Conservation (phyloP, 768 basidiomycete genomes). For the Calocybe cyanea region DNA sequence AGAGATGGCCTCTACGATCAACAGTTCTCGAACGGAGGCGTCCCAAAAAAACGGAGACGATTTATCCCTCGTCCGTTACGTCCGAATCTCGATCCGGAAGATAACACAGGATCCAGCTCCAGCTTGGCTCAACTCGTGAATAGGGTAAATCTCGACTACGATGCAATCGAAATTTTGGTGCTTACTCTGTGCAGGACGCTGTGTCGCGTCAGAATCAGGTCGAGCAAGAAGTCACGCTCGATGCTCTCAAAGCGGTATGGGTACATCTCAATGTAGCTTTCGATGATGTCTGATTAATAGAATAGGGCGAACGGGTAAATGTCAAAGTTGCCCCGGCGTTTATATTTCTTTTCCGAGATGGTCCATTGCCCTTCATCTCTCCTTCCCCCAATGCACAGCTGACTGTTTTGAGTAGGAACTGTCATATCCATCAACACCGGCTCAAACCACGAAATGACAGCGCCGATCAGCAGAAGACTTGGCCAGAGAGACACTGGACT, state of each 20-base stretch:
- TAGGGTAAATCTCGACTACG: background rate
- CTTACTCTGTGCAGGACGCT: slow-evolving; percentile 10
- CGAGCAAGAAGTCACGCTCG: slow-evolving; percentile 14
- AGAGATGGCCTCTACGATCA: slow-evolving; percentile 2
- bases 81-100: slow-evolving; percentile 15
- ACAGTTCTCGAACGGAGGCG: slow-evolving; percentile 3
- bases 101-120: slow-evolving; percentile 5
- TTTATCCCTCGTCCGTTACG: slow-evolving; percentile 1
- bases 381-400: background rate
- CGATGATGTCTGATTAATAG: background rate
- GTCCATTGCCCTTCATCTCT: slow-evolving; percentile 20
- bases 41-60: slow-evolving; percentile 10
- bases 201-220: slow-evolving; percentile 10
- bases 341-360: slow-evolving; percentile 62
- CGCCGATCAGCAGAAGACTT: slow-evolving; percentile 55
- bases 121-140: slow-evolving; percentile 13
- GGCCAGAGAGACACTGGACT: slow-evolving; percentile 56
- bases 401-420: slow-evolving; percentile 34
- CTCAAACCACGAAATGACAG: slow-evolving; percentile 41
- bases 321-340: slow-evolving; percentile 58
- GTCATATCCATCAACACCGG: slow-evolving; percentile 56
- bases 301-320: slow-evolving; percentile 45
- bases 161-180: background rate
- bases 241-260: slow-evolving; percentile 17
- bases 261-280: background rate